These are phyloP conservation scores for Brettanomyces sp. DNA, from an alignment of 805 yeast species.

Conservation along the genomic window DNA sequence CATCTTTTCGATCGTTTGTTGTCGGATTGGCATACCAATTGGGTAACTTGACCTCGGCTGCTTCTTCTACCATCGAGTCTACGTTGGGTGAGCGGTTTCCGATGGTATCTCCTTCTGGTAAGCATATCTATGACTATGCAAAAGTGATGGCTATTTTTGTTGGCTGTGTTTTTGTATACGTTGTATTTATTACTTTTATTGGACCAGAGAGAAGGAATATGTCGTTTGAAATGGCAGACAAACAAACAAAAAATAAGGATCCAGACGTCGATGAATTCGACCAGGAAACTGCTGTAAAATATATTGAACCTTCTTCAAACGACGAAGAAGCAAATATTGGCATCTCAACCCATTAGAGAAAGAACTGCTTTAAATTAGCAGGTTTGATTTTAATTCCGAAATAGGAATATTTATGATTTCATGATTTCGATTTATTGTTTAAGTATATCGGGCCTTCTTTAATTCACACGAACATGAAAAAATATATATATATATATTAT, in stretches of 20 bases:
- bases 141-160: slow-evolving; percentile 59
- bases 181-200: slow-evolving; percentile 37
- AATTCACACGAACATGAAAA: too few species aligned
- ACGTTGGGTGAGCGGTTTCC: slow-evolving; percentile 52
- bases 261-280: neutral
- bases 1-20: slow-evolving; percentile 53
- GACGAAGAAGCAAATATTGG: slow-evolving; percentile 11
- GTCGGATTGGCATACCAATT: slow-evolving; percentile 58
- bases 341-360: neutral
- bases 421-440: too few species aligned
- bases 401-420: too few species aligned
- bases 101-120: slow-evolving; percentile 23
- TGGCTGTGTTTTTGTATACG: slow-evolving; percentile 51
- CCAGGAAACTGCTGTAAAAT: neutral
- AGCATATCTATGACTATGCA: slow-evolving; percentile 37
- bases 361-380: too few species aligned
- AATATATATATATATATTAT: too few species aligned
- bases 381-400: too few species aligned
- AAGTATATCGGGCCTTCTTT: too few species aligned
- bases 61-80: slow-evolving; percentile 58
- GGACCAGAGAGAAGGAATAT: slow-evolving; percentile 50
- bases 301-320: neutral
- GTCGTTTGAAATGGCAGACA: slow-evolving; percentile 10
- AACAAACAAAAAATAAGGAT: slow-evolving; percentile 10
- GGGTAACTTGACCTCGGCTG: slow-evolving; percentile 60